phyloP scores from a whole-genome alignment of 1,139 yeast species.

The Yamadazyma siamensis region DNA sequence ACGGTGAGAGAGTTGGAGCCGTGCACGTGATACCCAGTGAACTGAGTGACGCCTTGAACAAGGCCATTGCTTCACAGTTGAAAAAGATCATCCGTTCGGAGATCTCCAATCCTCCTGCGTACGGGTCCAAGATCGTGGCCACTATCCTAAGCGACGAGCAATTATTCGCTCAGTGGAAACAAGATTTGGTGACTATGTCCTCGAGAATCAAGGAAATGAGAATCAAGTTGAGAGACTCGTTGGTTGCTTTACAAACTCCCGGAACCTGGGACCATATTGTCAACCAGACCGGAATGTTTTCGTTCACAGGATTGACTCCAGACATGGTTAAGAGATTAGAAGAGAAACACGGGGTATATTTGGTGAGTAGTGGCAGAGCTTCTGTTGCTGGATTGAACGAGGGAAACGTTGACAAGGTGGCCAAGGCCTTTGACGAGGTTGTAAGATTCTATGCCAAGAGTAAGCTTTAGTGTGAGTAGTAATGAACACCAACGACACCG shows the following conservation, averaged over 20 bases:
- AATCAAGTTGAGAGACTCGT: constrained; percentile 54
- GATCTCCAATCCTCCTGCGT: constrained; percentile 91
- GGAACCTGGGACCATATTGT: constrained; percentile 94
- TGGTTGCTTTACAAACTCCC: constrained; percentile 69
- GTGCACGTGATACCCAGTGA: constrained; percentile 66
- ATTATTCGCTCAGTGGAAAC: constrained; percentile 77
- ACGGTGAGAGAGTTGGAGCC: constrained; percentile 97
- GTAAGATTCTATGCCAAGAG: constrained; percentile 43
- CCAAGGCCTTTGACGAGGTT: constrained; percentile 78
- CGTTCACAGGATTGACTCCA: constrained; percentile 80
- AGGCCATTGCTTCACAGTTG: constrained; percentile 70
- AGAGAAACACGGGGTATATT: constrained; percentile 70
- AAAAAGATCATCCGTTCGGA: constrained; percentile 77
- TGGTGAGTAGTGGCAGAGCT: constrained; percentile 85
- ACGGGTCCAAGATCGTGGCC: constrained; percentile 91
- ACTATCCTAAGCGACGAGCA: constrained; percentile 64
- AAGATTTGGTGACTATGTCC: constrained; percentile 85
- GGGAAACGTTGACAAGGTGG: constrained; percentile 73
- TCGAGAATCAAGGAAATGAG: constrained; percentile 82
- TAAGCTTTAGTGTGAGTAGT: constrained; percentile 21
- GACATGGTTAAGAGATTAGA: constrained; percentile 82
- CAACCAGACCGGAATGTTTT: constrained; percentile 93
- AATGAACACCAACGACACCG: no score
- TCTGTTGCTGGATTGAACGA: constrained; percentile 92
- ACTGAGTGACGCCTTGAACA: constrained; percentile 31